Evolutionary conservation across 768 basidiomycete genomes (phyloP), one percentile per base, ranked within the genome.

Genomic region (Lanmaoa pseudosensibilis): DNA sequence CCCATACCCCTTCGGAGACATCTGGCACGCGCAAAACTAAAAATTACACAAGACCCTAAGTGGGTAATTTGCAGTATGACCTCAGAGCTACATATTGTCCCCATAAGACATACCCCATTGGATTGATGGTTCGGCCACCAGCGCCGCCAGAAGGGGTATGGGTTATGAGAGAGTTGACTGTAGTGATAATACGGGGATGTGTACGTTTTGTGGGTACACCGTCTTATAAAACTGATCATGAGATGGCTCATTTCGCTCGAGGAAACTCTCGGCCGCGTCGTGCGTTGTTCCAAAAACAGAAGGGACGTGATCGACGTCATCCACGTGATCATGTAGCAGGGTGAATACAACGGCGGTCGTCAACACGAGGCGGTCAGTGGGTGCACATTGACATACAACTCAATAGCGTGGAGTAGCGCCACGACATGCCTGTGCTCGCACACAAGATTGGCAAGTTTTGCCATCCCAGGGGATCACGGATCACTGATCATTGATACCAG

Each of bases 391-490:
- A 56, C 51, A 32, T 10, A 57, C 46, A 12, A 40, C 38, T 37
- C 10, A 23, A 38, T 34, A 8, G 5, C 6, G 5, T 27, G 27
- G 27, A n/a, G n/a, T n/a, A n/a, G n/a, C n/a, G n/a, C n/a, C 27
- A 27, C 27, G 46, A 47, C 40, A 69, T 69, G 68, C 53, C 68
- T n/a, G 55, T 60, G 18, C 64, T 64, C n/a, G 77, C 80, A 27
- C 74, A 81, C 64, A 81, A 80, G 68, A 79, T 82, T 46, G 81
- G 81, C 76, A 56, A 51, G 78, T 66, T 25, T 27, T 32, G 1
- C 32, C 33, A 41, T 32, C 30, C 11, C 12, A 13, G 37, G 58
- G 25, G 30, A 19, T 52, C 11, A 9, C 48, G 18, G 36, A 36
- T 49, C 16, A 44, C 52, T 56, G 43, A 59, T 46, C 30, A 16